A percentile compares a stretch with the other conserved stretches of the same genome.
These are phyloP conservation scores for Trametes pubescens DNA, from an alignment of 1,284 basidiomycete species.

Conservation along the genomic window DNA sequence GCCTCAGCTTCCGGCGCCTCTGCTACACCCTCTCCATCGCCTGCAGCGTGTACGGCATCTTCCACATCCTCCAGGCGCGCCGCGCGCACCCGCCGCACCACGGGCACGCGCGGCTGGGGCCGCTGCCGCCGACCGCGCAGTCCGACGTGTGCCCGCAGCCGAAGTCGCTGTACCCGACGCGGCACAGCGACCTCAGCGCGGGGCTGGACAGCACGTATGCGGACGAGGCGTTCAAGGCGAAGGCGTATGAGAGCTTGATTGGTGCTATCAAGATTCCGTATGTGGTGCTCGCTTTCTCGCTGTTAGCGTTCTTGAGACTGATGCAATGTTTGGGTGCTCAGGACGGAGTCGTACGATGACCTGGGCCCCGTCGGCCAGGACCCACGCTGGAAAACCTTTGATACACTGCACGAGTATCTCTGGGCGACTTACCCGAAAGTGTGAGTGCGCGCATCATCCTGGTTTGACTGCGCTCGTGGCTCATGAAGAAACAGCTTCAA, in stretches of 20 bases:
- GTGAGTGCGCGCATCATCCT: constrained; percentile 44
- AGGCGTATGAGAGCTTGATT: constrained; percentile 29
- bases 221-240: constrained; percentile 22
- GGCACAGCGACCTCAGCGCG: constrained; percentile 10
- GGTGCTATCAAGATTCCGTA: constrained; percentile 39
- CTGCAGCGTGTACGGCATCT: constrained; percentile 7
- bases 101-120: background rate
- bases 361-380: constrained; percentile 47
- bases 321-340: constrained; percentile 11
- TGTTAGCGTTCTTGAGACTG: too few species aligned
- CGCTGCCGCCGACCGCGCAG: constrained; percentile 16
- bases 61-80: background rate
- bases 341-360: constrained; percentile 42
- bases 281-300: background rate
- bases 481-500: constrained; percentile 49
- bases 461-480: constrained; percentile 24
- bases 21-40: background rate
- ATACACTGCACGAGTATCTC: constrained; percentile 50
- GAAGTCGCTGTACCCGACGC: constrained; percentile 21
- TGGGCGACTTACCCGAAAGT: constrained; percentile 48
- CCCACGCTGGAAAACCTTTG: constrained; percentile 52
- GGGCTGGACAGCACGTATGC: constrained; percentile 19
- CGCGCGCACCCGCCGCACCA: background rate
- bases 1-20: background rate
- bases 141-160: constrained; percentile 25